These are phyloP conservation scores for Hibiscus trionum DNA, from an alignment of 345 rosid species.

Conservation along the genomic window DNA sequence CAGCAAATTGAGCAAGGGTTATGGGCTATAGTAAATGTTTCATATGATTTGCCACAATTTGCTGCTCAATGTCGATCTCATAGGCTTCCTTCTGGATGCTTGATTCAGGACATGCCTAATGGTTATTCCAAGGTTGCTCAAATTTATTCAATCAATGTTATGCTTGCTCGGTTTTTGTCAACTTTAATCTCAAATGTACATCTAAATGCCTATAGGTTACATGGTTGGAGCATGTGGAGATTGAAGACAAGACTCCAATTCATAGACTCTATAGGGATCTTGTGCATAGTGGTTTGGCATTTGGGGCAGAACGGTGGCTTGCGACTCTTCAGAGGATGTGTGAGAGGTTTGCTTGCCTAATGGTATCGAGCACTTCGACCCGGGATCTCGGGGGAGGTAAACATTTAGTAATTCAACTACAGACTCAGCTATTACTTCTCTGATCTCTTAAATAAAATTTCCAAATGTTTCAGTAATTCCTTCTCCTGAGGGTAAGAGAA, in stretches of 20 bases:
- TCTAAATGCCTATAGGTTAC: conserved; percentile 46
- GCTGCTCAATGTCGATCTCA: conserved; percentile 47
- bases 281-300: conserved; percentile 62
- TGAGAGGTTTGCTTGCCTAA: conserved; percentile 68
- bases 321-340: conserved; percentile 81
- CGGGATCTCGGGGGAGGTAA: conserved; percentile 81
- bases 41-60: conserved; percentile 71
- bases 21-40: conserved; percentile 84
- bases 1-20: conserved; percentile 86
- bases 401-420: not conserved
- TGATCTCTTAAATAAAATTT: conserved; percentile 3
- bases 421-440: not conserved
- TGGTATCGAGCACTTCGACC: conserved; percentile 55
- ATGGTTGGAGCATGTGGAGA: conserved; percentile 86
- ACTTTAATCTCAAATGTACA: conserved; percentile 5
- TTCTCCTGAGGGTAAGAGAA: conserved; percentile 75
- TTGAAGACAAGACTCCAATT: conserved; percentile 56
- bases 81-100: conserved; percentile 89
- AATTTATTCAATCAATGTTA: conserved; percentile 6
- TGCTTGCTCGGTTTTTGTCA: not conserved
- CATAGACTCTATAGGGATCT: conserved; percentile 65
- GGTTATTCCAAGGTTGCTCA: conserved; percentile 79
- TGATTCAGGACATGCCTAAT: conserved; percentile 93
- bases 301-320: conserved; percentile 84
- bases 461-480: conserved; percentile 51